phyloP scores from a whole-genome alignment of 352 stramenopile genomes.

The Globisporangium splendens region DNA sequence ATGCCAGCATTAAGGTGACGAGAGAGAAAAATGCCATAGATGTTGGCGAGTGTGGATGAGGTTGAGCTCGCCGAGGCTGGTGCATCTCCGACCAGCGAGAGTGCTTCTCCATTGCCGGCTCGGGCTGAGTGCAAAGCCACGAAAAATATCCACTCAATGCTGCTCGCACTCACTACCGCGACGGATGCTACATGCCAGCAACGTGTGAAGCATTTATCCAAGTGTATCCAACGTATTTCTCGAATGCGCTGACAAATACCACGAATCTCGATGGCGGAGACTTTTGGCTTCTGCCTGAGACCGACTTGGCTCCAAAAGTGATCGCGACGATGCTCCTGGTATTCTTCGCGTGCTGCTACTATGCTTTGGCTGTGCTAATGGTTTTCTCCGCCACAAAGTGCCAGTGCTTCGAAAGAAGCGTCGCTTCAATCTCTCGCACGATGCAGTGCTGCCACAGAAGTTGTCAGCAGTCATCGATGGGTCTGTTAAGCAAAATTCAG shows the following conservation, averaged over 20 bases:
- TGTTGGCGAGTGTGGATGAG: too few relatives aligned
- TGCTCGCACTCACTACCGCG: constrained; percentile 29
- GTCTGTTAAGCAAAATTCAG: too few relatives aligned
- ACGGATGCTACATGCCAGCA: constrained; percentile 23
- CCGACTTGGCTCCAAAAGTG: constrained; percentile 24
- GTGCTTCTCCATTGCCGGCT: too few relatives aligned
- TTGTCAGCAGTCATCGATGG: too few relatives aligned
- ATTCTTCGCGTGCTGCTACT: constrained; percentile 28
- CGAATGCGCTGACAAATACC: constrained; percentile 45
- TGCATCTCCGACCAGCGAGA: too few relatives aligned
- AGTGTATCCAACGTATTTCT: constrained; percentile 32
- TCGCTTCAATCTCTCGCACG: too few relatives aligned
- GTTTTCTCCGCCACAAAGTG: constrained; percentile 21
- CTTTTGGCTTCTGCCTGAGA: constrained; percentile 39
- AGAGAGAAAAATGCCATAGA: too few relatives aligned
- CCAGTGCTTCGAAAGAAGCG: too few relatives aligned
- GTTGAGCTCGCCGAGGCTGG: too few relatives aligned
- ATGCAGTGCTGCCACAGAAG: too few relatives aligned
- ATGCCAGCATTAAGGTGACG: too few relatives aligned
- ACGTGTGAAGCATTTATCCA: constrained; percentile 35
- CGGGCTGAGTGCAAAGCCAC: too few relatives aligned
- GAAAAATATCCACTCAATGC: constrained; percentile 16
- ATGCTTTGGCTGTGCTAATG: constrained; percentile 32
- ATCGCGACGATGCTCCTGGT: constrained; percentile 27
- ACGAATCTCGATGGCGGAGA: constrained; percentile 37